Evolutionary conservation across 169 alveolate species (phyloP), one percentile per base, ranked within the genome.

Genomic region (Cryptosporidium felis): DNA sequence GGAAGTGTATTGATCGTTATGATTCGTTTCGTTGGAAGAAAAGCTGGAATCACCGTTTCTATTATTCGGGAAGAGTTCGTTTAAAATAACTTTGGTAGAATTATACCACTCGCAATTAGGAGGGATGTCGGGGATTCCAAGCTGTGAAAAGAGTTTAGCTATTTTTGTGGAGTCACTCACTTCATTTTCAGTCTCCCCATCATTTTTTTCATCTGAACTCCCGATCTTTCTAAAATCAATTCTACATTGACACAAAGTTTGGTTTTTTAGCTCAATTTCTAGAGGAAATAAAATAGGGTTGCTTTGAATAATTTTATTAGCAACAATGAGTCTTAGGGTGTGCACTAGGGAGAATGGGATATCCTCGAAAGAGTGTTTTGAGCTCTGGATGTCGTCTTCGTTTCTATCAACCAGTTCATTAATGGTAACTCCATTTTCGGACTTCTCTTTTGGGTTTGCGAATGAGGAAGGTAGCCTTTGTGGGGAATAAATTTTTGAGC

Each of bases 271-370:
- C 23, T 66, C 82, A 2, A 66, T 66, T 45, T 66, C 65, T 32
- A 66, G 49, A 3, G 82, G 82, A 34, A 47, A 66, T 66, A 66
- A 47, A 21, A 66, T 66, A 14, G 62, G 49, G 59, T 66, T 66
- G 65, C 62, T 46, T 14, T 49, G 60, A 8, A 66, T 66, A 8
- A 66, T 46, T 18, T 45, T 66, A 16, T 66, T 66, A 32, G 82
- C 82, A 0, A 66, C 21, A 9, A 46, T 66, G 45, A 66, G 23
- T 18, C 65, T 45, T 66, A 66, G 36, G 32, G 82, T 44, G 10
- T 66, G 63, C 14, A 21, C 34, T 2, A 28, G 2, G 28, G 62
- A 26, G 49, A 49, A 34, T 30, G 60, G 62, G 32, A 23, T 28
- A 8, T 56, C 5, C 32, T 56, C 18, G 32, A 56, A 56, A n/a